Conservation (phyloP, 345 rosid species). For the Salix udensis region DNA sequence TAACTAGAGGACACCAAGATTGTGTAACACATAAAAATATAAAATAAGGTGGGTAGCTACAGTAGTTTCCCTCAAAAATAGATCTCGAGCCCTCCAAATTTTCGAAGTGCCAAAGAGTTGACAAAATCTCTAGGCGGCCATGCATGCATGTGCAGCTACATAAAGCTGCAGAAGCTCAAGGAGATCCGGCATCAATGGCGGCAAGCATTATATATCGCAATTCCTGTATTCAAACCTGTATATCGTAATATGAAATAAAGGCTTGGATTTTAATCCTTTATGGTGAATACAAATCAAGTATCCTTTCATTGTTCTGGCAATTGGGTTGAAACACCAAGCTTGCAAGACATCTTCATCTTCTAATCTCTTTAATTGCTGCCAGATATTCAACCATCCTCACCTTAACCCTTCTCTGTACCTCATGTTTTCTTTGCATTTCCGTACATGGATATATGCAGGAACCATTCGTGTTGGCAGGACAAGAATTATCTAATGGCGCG, state of each 20-base stretch:
- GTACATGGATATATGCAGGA: slow-evolving; percentile 11
- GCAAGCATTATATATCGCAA: not conserved
- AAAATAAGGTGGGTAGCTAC: not conserved
- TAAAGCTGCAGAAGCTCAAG: slow-evolving; percentile 22
- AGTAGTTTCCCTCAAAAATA: not conserved
- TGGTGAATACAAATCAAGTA: not conserved
- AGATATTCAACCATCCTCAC: slow-evolving; percentile 35
- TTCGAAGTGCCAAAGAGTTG: not conserved
- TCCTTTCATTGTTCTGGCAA: not conserved
- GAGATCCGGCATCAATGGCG: slow-evolving; percentile 38
- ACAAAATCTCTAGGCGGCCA: slow-evolving; percentile 10
- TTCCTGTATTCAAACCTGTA: not conserved
- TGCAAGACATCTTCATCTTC: slow-evolving; percentile 34
- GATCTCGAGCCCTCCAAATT: not conserved
- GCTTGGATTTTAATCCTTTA: not conserved
- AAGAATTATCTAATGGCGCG: slow-evolving; percentile 29
- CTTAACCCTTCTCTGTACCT: slow-evolving; percentile 33
- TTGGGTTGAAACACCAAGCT: slow-evolving; percentile 41
- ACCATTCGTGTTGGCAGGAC: not conserved
- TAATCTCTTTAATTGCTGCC: slow-evolving; percentile 13
- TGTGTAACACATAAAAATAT: not conserved
- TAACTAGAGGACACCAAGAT: not conserved
- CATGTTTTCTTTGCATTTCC: slow-evolving; percentile 37
- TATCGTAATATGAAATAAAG: not conserved
- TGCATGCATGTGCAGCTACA: slow-evolving; percentile 31